phyloP scores from a whole-genome alignment of 257 asterid species.

The Solanum sitiens region DNA sequence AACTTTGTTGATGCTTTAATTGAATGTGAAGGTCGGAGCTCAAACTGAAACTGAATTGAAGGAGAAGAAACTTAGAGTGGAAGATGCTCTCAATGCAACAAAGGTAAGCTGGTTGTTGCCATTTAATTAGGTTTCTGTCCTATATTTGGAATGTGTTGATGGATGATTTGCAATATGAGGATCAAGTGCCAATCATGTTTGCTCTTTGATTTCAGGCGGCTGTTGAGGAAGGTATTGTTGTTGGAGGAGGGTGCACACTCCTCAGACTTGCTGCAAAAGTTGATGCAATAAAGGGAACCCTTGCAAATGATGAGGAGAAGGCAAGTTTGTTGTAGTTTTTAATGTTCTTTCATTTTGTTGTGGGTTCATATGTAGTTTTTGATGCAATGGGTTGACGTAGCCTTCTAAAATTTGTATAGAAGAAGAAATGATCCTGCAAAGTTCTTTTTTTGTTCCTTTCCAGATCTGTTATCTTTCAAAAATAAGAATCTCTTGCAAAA shows the following conservation, averaged over 20 bases:
- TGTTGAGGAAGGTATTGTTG: conserved; percentile 98
- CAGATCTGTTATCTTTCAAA: neutral
- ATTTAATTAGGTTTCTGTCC: neutral
- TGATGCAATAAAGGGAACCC: conserved; percentile 77
- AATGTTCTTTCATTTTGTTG: neutral
- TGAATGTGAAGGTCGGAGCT: conserved; percentile 74
- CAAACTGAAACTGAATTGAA: conserved; percentile 96
- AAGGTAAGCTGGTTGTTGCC: conserved; percentile 34
- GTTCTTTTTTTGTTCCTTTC: neutral
- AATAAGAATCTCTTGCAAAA: neutral
- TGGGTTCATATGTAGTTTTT: neutral
- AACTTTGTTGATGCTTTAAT: neutral
- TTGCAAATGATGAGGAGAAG: conserved; percentile 86
- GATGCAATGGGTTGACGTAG: neutral
- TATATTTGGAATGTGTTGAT: neutral
- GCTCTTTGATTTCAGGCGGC: conserved; percentile 59
- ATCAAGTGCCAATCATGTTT: neutral
- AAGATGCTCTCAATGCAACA: conserved; percentile 98
- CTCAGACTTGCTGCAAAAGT: conserved; percentile 83
- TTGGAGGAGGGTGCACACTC: conserved; percentile 95
- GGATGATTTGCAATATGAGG: neutral
- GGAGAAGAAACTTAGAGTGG: conserved; percentile 95
- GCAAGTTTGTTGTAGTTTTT: conserved; percentile 7
- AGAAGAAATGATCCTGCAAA: neutral
- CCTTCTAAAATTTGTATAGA: neutral